phyloP scores from a whole-genome alignment of 2,329 filamentous ascomycete species.

The Fusarium solani-melongenae region DNA sequence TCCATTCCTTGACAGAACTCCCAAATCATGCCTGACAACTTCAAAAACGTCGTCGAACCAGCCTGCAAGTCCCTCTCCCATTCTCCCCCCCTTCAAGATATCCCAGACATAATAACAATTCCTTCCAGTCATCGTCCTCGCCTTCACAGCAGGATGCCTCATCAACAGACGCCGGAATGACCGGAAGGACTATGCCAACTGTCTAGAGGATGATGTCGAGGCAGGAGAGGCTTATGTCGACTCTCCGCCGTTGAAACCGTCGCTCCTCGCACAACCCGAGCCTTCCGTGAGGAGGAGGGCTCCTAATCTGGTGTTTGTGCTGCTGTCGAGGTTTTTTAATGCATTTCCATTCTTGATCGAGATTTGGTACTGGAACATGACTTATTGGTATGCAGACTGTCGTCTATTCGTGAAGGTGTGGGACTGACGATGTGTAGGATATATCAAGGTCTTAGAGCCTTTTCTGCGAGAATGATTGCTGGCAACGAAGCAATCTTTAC shows the following conservation, averaged over 20 bases:
- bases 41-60: conserved; percentile 27
- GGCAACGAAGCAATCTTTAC: conserved; percentile 52
- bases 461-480: conserved; percentile 54
- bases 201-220: conserved; percentile 29
- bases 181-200: background rate
- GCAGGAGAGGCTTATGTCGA: conserved; percentile 22
- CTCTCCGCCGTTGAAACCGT: conserved; percentile 38
- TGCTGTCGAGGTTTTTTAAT: conserved; percentile 46
- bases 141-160: conserved; percentile 39
- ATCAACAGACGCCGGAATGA: conserved; percentile 35
- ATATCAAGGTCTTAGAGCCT: conserved; percentile 57
- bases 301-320: conserved; percentile 37
- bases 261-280: conserved; percentile 16
- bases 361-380: conserved; percentile 52
- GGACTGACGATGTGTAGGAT: conserved; percentile 39
- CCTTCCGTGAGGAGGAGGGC: conserved; percentile 31
- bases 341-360: conserved; percentile 49
- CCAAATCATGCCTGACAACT: conserved; percentile 5
- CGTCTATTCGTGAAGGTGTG: too few relatives aligned
- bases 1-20: background rate
- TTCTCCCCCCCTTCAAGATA: too few relatives aligned
- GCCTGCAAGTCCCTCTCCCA: conserved; percentile 18
- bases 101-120: background rate
- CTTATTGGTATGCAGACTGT: conserved; percentile 46
- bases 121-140: conserved; percentile 34